Percentiles rank a stretch among this genome's conserved stretches.
phyloP scores from a whole-genome alignment of 305 asterid genomes.

The Solanum aculeatissimum region DNA sequence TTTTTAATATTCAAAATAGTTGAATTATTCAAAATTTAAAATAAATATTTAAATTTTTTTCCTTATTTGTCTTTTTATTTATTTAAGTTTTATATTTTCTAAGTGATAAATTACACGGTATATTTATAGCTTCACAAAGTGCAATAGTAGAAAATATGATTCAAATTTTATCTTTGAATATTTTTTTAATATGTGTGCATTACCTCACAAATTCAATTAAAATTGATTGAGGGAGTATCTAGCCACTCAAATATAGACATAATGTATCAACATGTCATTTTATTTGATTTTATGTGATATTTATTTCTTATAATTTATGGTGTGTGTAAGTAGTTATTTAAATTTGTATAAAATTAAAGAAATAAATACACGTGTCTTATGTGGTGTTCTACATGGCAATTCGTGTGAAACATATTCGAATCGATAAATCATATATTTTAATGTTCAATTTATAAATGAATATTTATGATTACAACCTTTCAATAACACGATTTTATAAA shows the following conservation, averaged over 20 bases:
- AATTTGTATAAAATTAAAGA: background rate
- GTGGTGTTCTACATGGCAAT: background rate
- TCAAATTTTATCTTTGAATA: too few relatives aligned
- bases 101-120: too few relatives aligned
- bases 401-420: background rate
- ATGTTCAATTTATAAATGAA: background rate
- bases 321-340: fast-evolving
- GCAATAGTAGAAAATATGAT: too few relatives aligned
- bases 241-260: background rate
- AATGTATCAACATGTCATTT: background rate
- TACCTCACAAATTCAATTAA: too few relatives aligned
- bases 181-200: too few relatives aligned
- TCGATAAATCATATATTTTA: background rate
- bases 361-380: fast-evolving
- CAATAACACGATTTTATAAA: background rate
- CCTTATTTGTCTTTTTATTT: too few relatives aligned
- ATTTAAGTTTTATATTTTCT: too few relatives aligned
- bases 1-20: too few relatives aligned
- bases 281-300: background rate
- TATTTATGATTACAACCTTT: background rate
- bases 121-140: too few relatives aligned
- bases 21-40: too few relatives aligned
- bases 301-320: fast-evolving
- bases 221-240: too few relatives aligned
- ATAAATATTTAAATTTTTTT: too few relatives aligned